A percentile compares a stretch with the other conserved stretches of the same genome.
Evolutionary conservation across 495 filamentous ascomycete species (phyloP).

Genomic region (Aspergillus mulundensis): DNA sequence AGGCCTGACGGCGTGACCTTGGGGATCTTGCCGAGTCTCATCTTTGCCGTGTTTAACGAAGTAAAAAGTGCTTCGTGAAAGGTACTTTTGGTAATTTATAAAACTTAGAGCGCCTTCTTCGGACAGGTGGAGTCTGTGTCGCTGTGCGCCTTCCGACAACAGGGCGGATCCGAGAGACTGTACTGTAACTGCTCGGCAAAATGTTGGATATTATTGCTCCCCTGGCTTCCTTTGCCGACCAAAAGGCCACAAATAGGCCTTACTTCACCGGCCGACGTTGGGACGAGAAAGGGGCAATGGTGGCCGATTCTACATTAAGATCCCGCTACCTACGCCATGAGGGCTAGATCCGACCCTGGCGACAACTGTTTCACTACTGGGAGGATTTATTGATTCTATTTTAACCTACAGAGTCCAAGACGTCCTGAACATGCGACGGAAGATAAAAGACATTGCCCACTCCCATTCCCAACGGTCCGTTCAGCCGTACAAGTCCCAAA

Average conservation of each 20-base stretch:
- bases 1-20: slow-evolving; percentile 22
- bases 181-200: not conserved
- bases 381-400: not conserved
- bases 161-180: not conserved
- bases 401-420: not conserved
- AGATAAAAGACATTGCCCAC: slow-evolving; percentile 25
- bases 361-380: too few relatives aligned
- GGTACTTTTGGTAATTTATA: not conserved
- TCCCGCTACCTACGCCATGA: too few relatives aligned
- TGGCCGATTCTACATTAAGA: too few relatives aligned
- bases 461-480: slow-evolving; percentile 29
- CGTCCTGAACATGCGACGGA: slow-evolving; percentile 27
- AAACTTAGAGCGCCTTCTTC: not conserved
- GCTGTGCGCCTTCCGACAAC: not conserved
- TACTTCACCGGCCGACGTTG: too few relatives aligned
- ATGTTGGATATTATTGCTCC: too few relatives aligned
- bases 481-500: slow-evolving; percentile 29
- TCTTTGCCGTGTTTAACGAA: not conserved
- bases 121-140: not conserved
- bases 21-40: slow-evolving; percentile 17
- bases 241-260: too few relatives aligned
- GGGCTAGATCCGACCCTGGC: too few relatives aligned
- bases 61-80: not conserved
- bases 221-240: too few relatives aligned
- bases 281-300: too few relatives aligned